These are phyloP conservation scores for Gymnopilus dilepis DNA, from an alignment of 768 basidiomycete species.

Conservation along the genomic window DNA sequence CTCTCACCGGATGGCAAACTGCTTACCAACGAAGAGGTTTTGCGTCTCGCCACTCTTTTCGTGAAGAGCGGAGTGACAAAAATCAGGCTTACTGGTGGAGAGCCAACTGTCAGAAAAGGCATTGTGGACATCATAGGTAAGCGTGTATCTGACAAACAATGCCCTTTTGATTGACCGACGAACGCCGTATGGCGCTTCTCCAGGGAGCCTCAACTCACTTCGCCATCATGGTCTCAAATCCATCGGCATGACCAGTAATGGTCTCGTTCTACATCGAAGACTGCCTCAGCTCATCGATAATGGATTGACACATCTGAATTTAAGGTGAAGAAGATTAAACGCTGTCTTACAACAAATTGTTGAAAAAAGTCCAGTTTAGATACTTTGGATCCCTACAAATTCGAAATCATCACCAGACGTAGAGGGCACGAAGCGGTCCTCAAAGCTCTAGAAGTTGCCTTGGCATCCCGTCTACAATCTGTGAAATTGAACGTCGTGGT, in stretches of 20 bases:
- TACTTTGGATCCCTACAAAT: slow-evolving; percentile 85
- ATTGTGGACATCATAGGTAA: slow-evolving; percentile 71
- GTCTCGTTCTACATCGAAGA: slow-evolving; percentile 74
- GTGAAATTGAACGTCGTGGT: slow-evolving; percentile 89
- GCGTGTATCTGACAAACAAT: slow-evolving; percentile 24
- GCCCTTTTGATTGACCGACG: neutral
- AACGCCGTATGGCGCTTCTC: slow-evolving; percentile 7
- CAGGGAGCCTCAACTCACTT: slow-evolving; percentile 69
- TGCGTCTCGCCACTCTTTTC: slow-evolving; percentile 76
- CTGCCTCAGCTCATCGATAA: slow-evolving; percentile 69
- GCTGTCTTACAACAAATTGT: neutral
- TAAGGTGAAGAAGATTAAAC: slow-evolving; percentile 46
- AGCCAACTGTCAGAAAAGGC: slow-evolving; percentile 84
- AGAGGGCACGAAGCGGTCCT: slow-evolving; percentile 79
- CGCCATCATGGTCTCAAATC: slow-evolving; percentile 65
- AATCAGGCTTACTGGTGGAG: slow-evolving; percentile 88
- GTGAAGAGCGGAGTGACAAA: slow-evolving; percentile 85
- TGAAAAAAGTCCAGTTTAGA: slow-evolving; percentile 59
- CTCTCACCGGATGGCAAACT: slow-evolving; percentile 73
- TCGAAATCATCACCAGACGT: slow-evolving; percentile 85
- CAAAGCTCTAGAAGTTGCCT: slow-evolving; percentile 66
- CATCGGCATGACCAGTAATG: slow-evolving; percentile 89
- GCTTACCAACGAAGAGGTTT: slow-evolving; percentile 76
- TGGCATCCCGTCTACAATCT: slow-evolving; percentile 55
- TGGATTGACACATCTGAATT: slow-evolving; percentile 79